phyloP scores from a whole-genome alignment of 2,329 filamentous ascomycete species.

The Calonectria pseudoturangicola region DNA sequence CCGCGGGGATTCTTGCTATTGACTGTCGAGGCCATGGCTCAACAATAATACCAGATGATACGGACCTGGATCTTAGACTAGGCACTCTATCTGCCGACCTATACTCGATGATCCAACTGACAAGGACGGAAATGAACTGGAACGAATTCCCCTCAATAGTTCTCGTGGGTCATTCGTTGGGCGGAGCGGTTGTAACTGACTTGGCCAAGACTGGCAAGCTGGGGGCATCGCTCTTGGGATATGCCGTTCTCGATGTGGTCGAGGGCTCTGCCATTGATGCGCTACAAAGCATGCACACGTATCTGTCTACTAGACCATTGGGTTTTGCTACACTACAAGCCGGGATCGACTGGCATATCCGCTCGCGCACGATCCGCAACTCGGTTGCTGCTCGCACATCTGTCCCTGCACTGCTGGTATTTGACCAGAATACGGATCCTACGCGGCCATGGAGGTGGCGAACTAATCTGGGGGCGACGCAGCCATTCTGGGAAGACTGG shows the following conservation, averaged over 20 bases:
- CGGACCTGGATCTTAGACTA: slow-evolving; percentile 79
- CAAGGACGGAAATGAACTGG: slow-evolving; percentile 83
- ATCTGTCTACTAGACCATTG: slow-evolving; percentile 86
- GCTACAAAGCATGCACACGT: slow-evolving; percentile 93
- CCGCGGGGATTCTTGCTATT: slow-evolving; percentile 87
- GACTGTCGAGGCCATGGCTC: slow-evolving; percentile 92
- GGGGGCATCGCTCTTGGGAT: slow-evolving; percentile 83
- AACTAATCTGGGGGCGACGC: slow-evolving; percentile 88
- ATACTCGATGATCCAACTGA: slow-evolving; percentile 79
- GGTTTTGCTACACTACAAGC: slow-evolving; percentile 86
- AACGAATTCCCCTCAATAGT: slow-evolving; percentile 82
- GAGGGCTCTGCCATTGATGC: slow-evolving; percentile 97
- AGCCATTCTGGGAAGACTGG: slow-evolving; percentile 96
- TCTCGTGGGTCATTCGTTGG: slow-evolving; percentile 93
- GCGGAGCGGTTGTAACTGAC: slow-evolving; percentile 92
- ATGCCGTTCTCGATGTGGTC: slow-evolving; percentile 94
- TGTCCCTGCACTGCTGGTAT: slow-evolving; percentile 85
- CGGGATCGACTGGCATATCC: slow-evolving; percentile 95
- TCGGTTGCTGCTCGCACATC: slow-evolving; percentile 88
- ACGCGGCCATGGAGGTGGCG: slow-evolving; percentile 84
- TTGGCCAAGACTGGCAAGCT: slow-evolving; percentile 81
- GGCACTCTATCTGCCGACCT: slow-evolving; percentile 84
- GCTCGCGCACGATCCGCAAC: slow-evolving; percentile 91
- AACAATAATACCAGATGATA: slow-evolving; percentile 70
- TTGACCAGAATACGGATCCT: slow-evolving; percentile 62